Evolutionary conservation across 2,329 filamentous ascomycete genomes (phyloP).

Genomic region (Phaeosphaeriaceae sp.): DNA sequence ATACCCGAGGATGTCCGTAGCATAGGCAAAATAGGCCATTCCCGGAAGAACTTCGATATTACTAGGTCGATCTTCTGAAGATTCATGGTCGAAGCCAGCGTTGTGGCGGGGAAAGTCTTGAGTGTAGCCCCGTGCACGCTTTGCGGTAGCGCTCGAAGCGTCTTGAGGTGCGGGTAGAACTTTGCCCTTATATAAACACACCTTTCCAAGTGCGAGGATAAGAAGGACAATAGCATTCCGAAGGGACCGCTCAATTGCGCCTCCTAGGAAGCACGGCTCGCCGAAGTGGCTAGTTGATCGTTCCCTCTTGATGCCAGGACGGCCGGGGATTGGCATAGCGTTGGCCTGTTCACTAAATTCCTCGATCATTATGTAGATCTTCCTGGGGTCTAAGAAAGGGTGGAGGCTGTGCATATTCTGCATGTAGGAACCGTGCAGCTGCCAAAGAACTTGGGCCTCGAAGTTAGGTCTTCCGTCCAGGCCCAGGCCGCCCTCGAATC

Average conservation of each 20-base stretch:
- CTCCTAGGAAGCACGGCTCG: constrained; percentile 29
- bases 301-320: no score
- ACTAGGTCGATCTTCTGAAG: constrained; percentile 46
- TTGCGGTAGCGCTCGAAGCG: constrained; percentile 43
- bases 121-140: constrained; percentile 30
- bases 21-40: constrained; percentile 85
- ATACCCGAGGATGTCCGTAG: constrained; percentile 83
- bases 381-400: constrained; percentile 65
- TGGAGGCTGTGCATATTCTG: constrained; percentile 68
- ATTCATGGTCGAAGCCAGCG: constrained; percentile 41
- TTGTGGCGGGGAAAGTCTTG: constrained; percentile 45
- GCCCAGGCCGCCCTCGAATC: constrained; percentile 58
- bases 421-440: constrained; percentile 62
- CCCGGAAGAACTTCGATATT: constrained; percentile 90
- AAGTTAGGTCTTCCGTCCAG: constrained; percentile 62
- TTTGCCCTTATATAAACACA: constrained; percentile 66
- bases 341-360: constrained; percentile 48
- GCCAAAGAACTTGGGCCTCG: constrained; percentile 57
- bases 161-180: constrained; percentile 15
- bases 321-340: no score
- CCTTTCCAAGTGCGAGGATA: constrained; percentile 84
- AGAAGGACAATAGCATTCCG: constrained; percentile 79
- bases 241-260: constrained; percentile 42
- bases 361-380: constrained; percentile 60
- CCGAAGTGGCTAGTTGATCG: constrained; percentile 36